Conservation (phyloP, 1,139 yeast species). For the Wickerhamiella infanticola region DNA sequence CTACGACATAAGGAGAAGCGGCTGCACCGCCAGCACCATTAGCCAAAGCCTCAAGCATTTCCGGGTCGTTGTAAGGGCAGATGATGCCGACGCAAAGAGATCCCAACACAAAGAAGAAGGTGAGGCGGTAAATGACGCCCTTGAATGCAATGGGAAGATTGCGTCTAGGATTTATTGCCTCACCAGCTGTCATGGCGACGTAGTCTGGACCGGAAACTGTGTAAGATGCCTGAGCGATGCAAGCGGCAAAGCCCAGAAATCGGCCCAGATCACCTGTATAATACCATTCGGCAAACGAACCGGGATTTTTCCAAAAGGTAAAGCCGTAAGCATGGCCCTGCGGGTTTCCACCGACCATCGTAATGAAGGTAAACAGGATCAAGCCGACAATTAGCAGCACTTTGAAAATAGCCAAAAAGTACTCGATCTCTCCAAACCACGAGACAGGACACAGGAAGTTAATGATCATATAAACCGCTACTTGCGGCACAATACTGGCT, state of each 20-base stretch:
- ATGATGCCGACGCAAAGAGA: slow-evolving; percentile 45
- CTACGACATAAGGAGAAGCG: slow-evolving; percentile 49
- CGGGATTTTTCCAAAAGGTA: slow-evolving; percentile 45
- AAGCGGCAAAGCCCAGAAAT: slow-evolving; percentile 56
- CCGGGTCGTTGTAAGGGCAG: slow-evolving; percentile 38
- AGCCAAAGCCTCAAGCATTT: slow-evolving; percentile 28
- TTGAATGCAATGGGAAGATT: slow-evolving; percentile 68
- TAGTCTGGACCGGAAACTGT: slow-evolving; percentile 79
- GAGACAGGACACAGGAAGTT: slow-evolving; percentile 52
- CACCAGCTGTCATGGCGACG: slow-evolving; percentile 68
- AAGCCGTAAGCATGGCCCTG: slow-evolving; percentile 51
- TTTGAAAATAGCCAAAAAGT: slow-evolving; percentile 66
- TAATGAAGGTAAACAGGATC: slow-evolving; percentile 53
- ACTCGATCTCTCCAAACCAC: slow-evolving; percentile 64
- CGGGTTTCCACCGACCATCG: slow-evolving; percentile 78
- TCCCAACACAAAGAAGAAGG: slow-evolving; percentile 52
- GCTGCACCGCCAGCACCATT: slow-evolving; percentile 42
- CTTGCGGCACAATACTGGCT: slow-evolving; percentile 34
- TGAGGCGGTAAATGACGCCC: slow-evolving; percentile 58
- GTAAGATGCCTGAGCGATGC: slow-evolving; percentile 49
- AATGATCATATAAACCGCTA: slow-evolving; percentile 44
- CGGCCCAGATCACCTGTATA: slow-evolving; percentile 45
- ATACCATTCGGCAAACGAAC: slow-evolving; percentile 40
- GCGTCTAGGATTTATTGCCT: slow-evolving; percentile 59
- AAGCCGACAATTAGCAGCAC: slow-evolving; percentile 57